Evolutionary conservation across 768 basidiomycete genomes (phyloP).

Genomic region (Cystofilobasidium bisporidii): DNA sequence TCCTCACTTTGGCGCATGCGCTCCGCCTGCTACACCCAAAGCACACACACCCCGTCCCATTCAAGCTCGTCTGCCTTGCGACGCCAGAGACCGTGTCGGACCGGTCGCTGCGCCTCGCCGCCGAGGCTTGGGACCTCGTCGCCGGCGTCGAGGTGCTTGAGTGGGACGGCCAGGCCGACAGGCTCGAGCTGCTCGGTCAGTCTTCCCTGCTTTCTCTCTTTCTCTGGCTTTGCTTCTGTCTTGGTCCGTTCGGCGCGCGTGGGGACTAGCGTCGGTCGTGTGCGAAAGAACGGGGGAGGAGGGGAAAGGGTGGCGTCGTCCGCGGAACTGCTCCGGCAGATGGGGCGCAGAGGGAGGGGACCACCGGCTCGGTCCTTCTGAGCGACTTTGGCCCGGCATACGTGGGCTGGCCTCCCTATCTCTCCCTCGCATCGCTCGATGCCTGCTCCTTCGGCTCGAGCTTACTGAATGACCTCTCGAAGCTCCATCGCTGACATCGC

Average conservation of each 20-base stretch:
- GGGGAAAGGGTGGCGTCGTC: too few relatives aligned
- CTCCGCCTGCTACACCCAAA: conserved; percentile 66
- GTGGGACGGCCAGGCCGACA: conserved; percentile 51
- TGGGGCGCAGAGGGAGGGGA: too few relatives aligned
- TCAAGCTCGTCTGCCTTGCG: conserved; percentile 73
- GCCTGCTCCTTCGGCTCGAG: too few relatives aligned
- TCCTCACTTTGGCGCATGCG: conserved; percentile 73
- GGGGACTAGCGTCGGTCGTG: too few relatives aligned
- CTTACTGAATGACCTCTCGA: neutral
- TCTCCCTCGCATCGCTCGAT: too few relatives aligned
- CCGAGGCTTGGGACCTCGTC: conserved; percentile 71
- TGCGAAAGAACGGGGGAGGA: too few relatives aligned
- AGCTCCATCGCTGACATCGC: neutral
- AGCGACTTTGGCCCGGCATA: too few relatives aligned
- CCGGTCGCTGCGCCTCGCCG: conserved; percentile 62
- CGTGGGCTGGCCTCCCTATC: too few relatives aligned
- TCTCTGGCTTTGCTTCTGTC: too few relatives aligned
- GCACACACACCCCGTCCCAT: conserved; percentile 56
- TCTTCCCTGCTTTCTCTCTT: neutral
- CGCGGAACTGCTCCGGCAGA: too few relatives aligned
- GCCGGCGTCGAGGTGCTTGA: conserved; percentile 84
- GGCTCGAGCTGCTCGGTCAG: conserved; percentile 71
- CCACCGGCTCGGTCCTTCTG: too few relatives aligned
- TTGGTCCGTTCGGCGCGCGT: too few relatives aligned
- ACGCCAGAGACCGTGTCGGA: conserved; percentile 90